phyloP scores from a whole-genome alignment of 2,329 filamentous ascomycete genomes.

The Colletotrichum melonis region DNA sequence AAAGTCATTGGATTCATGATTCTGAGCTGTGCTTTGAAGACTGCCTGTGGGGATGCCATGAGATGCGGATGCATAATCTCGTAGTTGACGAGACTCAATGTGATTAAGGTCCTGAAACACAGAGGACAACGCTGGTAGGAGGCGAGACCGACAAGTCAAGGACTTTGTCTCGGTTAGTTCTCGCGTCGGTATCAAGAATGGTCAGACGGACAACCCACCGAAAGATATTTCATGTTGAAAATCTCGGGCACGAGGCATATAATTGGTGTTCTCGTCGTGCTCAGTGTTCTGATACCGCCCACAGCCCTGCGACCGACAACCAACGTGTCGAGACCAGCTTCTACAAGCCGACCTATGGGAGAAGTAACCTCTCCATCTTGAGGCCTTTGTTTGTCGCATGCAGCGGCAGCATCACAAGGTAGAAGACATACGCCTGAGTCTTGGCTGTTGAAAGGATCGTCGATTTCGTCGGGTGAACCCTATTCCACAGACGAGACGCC shows the following conservation, averaged over 20 bases:
- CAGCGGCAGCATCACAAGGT: neutral
- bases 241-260: constrained; percentile 47
- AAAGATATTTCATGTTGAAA: constrained; percentile 49
- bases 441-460: constrained; percentile 2
- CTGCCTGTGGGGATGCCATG: neutral
- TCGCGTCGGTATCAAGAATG: neutral
- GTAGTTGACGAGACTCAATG: neutral
- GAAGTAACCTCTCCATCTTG: neutral
- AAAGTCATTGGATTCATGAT: neutral
- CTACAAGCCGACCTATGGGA: neutral
- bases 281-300: constrained; percentile 34
- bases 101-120: neutral
- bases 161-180: constrained; percentile 1
- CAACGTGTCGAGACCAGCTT: constrained; percentile 25
- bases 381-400: no score
- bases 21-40: neutral
- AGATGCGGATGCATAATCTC: neutral
- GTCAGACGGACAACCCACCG: constrained; percentile 44
- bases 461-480: neutral
- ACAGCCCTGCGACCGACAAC: neutral
- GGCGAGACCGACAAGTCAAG: neutral
- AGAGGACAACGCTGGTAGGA: neutral
- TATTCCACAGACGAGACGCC: neutral
- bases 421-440: constrained; percentile 10
- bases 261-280: constrained; percentile 38